Percentiles rank a stretch among this genome's conserved stretches.
phyloP scores from a whole-genome alignment of 805 yeast genomes.

The Wickerhamomyces rabaulensis region DNA sequence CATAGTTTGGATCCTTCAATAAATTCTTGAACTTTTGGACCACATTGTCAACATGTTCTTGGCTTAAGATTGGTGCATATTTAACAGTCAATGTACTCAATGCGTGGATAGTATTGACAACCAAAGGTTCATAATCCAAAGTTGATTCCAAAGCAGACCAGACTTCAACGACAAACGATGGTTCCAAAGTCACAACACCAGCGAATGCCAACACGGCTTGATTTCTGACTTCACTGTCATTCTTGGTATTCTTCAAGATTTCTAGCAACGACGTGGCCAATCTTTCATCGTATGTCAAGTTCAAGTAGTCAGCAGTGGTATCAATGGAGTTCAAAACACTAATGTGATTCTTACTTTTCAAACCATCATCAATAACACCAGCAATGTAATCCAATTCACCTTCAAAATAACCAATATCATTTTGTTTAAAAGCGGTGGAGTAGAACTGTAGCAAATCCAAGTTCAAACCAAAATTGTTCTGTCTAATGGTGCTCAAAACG shows the following conservation, averaged over 20 bases:
- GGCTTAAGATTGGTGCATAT: slow-evolving; percentile 9
- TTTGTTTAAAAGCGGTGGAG: slow-evolving; percentile 27
- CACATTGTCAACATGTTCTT: slow-evolving; percentile 8
- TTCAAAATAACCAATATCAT: slow-evolving; percentile 28
- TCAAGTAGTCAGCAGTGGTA: slow-evolving; percentile 24
- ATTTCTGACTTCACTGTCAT: slow-evolving; percentile 33
- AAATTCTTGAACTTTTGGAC: slow-evolving; percentile 11
- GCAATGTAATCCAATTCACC: slow-evolving; percentile 23
- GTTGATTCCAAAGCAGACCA: slow-evolving; percentile 28
- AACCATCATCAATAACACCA: slow-evolving; percentile 26
- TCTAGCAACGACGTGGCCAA: slow-evolving; percentile 26
- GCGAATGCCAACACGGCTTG: slow-evolving; percentile 30
- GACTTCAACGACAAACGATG: slow-evolving; percentile 22
- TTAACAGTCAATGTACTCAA: slow-evolving; percentile 20
- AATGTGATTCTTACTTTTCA: slow-evolving; percentile 31
- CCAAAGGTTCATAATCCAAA: slow-evolving; percentile 31
- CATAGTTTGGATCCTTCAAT: slow-evolving; percentile 8
- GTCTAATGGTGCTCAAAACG: slow-evolving; percentile 19
- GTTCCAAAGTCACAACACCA: slow-evolving; percentile 21
- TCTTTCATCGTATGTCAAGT: slow-evolving; percentile 18
- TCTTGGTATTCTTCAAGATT: slow-evolving; percentile 28
- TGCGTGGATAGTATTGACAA: slow-evolving; percentile 26
- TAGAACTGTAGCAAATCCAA: slow-evolving; percentile 33
- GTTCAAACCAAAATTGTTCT: slow-evolving; percentile 23
- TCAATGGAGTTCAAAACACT: slow-evolving; percentile 29